Conservation (phyloP, 768 basidiomycete species). For the Boletus pseudopeckii region DNA sequence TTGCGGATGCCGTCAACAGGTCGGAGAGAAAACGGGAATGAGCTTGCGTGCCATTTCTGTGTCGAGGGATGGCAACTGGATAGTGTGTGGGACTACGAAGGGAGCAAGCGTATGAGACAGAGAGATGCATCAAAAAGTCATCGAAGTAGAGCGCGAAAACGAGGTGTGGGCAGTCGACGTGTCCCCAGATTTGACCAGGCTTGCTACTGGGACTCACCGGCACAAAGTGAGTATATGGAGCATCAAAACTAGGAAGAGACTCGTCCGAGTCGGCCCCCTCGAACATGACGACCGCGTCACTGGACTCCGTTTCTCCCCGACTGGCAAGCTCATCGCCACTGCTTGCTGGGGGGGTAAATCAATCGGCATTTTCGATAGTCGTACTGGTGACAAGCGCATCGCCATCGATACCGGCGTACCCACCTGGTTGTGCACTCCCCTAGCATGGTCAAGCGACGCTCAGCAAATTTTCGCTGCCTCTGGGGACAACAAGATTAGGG, state of each 20-base stretch:
- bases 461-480: not conserved
- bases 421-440: accelerated
- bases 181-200: not conserved
- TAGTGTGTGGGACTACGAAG: not conserved
- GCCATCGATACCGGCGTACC: not conserved
- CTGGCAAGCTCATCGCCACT: not conserved
- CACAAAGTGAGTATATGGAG: too few relatives aligned
- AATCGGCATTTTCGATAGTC: not conserved
- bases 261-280: not conserved
- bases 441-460: not conserved
- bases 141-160: not conserved
- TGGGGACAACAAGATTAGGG: not conserved
- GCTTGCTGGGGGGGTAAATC: not conserved
- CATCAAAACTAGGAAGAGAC: accelerated
- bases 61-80: not conserved
- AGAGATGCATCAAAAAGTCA: not conserved
- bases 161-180: not conserved
- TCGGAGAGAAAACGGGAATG: too few relatives aligned
- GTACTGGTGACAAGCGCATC: not conserved
- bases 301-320: not conserved
- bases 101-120: not conserved
- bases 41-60: accelerated
- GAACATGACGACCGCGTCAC: accelerated
- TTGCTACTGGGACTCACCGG: not conserved
- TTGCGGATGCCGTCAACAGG: not conserved